A percentile compares a stretch with the other conserved stretches of the same genome.
Conservation (phyloP, 257 asterid genomes). For the Datura wrightii region DNA sequence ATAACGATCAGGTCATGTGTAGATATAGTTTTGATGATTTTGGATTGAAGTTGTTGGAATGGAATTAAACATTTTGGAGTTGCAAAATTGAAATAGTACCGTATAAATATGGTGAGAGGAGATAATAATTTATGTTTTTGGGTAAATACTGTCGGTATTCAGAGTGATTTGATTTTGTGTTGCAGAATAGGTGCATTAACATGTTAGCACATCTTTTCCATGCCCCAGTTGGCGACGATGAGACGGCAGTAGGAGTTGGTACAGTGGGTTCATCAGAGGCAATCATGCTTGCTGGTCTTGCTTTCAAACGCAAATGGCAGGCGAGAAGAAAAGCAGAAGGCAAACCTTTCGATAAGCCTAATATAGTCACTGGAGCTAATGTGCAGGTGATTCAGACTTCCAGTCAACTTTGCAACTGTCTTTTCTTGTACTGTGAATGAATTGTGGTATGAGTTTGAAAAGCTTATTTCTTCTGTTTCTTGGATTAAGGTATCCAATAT, state of each 20-base stretch:
- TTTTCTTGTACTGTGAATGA: background rate
- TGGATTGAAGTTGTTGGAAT: background rate
- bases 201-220: slow-evolving; percentile 82
- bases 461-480: background rate
- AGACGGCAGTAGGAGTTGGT: slow-evolving; percentile 72
- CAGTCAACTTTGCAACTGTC: background rate
- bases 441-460: background rate
- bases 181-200: slow-evolving; percentile 79
- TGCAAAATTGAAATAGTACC: background rate
- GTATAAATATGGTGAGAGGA: background rate
- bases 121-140: background rate
- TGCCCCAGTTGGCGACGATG: slow-evolving; percentile 68
- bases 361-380: slow-evolving; percentile 78
- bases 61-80: background rate
- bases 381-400: slow-evolving; percentile 55
- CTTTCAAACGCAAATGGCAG: slow-evolving; percentile 84
- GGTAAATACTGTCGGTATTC: background rate
- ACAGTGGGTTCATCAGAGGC: slow-evolving; percentile 91
- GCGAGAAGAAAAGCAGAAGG: slow-evolving; percentile 65
- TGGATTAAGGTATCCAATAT: background rate
- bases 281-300: slow-evolving; percentile 88
- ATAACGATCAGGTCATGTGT: background rate
- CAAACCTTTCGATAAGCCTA: slow-evolving; percentile 64
- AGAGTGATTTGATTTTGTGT: background rate
- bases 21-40: background rate